Base-by-base conservation (phyloP, 805 yeast genomes). In the Kazachstania bromeliacearum region DNA sequence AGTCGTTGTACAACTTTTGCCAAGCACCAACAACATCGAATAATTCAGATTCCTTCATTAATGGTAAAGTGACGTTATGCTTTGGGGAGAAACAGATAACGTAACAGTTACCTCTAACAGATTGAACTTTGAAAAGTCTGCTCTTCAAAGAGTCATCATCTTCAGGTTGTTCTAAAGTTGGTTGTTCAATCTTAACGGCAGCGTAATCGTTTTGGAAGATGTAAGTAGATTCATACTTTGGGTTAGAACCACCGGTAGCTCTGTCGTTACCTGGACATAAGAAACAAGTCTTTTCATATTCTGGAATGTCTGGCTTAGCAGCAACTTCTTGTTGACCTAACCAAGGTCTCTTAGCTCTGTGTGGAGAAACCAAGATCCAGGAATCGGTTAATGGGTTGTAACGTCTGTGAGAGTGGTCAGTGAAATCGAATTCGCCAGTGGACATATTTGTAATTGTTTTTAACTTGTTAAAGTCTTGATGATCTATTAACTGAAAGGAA, bases 321-420 rank as follows among this genome's bases (percentile, higher is more conserved):
- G 66, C 55, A 24, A 63, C 64, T 52, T 80, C 88, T 44, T 75
- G 67, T 42, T 77, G 83, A 25, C 88, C 88, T 54, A 75, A 81
- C 88, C 88, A 80, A 15, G 89, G 88, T 45, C 89, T 66, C 55
- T 78, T 77, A 21, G 85, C 74, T 39, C 88, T 64, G 51, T 80
- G 89, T 5, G 89, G 88, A 12, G 85, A 78, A 34, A 80, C 79
- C 34, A 80, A 63, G 18, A 80, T 75, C 74, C 79, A 77, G n/a
- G 70, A 57, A 36, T 73, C 72, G n/a, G 79, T 68, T 43, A 80
- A 66, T 4, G 85, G 85, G 48, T 80, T 80, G 57, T 64, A 74
- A 34, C 89, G 67, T 45, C 85, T 70, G 50, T 80, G 88, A 2
- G 84, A 72, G 45, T 73, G 71, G 46, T 73, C 74, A 28, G 71